A percentile compares a stretch with the other conserved stretches of the same genome.
These are phyloP conservation scores for Lodderomyces metapsilosis DNA, from an alignment of 1,139 yeast species.

Conservation along the genomic window DNA sequence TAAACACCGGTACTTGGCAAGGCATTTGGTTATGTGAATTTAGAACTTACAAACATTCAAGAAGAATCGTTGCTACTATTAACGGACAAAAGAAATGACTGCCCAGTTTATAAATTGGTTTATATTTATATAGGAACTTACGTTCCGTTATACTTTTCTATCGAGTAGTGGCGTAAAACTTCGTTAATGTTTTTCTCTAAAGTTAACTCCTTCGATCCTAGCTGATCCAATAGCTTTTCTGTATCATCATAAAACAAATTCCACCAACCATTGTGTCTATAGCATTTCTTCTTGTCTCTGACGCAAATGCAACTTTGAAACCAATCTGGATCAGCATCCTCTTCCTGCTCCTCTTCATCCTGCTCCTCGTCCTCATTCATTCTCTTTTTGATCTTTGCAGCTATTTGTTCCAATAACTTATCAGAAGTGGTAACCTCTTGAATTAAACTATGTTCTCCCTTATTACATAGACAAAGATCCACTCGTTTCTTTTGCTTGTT, in stretches of 20 bases:
- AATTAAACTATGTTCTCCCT: slow-evolving; percentile 14
- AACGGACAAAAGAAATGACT: slow-evolving; percentile 49
- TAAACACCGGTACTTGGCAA: slow-evolving; percentile 83
- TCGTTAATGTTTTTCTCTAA: slow-evolving; percentile 23
- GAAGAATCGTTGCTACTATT: slow-evolving; percentile 70
- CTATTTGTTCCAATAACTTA: slow-evolving; percentile 15
- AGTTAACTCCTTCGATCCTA: slow-evolving; percentile 20
- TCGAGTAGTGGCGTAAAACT: slow-evolving; percentile 34
- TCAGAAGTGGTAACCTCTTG: slow-evolving; percentile 18
- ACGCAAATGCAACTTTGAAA: slow-evolving; percentile 43
- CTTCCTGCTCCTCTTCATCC: slow-evolving; percentile 12
- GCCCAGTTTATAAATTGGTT: background rate
- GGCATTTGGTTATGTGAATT: slow-evolving; percentile 78
- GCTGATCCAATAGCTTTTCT: slow-evolving; percentile 28
- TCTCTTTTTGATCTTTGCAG: slow-evolving; percentile 2
- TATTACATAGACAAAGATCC: slow-evolving; percentile 35
- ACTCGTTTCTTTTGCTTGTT: slow-evolving; percentile 29
- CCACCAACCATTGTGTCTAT: slow-evolving; percentile 68
- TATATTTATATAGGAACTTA: background rate
- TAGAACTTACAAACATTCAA: slow-evolving; percentile 58
- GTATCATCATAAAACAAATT: slow-evolving; percentile 49
- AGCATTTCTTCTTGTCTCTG: slow-evolving; percentile 65
- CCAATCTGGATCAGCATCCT: slow-evolving; percentile 18
- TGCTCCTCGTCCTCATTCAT: slow-evolving; percentile 7
- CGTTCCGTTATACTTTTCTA: slow-evolving; percentile 13